Conservation (phyloP, 352 stramenopile genomes). For the Phytophthora europaea region DNA sequence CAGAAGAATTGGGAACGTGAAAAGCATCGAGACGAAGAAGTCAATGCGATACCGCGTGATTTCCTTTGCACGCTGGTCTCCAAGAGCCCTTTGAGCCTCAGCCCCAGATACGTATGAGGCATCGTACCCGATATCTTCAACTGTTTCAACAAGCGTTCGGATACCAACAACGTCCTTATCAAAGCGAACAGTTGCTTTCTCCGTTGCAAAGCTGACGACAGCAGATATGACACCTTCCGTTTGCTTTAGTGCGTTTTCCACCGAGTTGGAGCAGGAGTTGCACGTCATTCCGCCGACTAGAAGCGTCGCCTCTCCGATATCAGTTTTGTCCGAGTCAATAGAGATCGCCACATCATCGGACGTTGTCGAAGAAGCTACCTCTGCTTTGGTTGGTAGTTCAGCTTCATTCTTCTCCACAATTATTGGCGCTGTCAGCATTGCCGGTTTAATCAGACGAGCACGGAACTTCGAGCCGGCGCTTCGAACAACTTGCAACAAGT, state of each 20-base stretch:
- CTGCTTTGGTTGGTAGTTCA: constrained; percentile 9
- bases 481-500: constrained; percentile 66
- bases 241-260: constrained; percentile 88
- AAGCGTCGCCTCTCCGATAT: constrained; percentile 74
- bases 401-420: constrained; percentile 4
- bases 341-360: constrained; percentile 48
- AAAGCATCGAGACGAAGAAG: constrained; percentile 90
- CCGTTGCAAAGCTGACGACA: constrained; percentile 89
- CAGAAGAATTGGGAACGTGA: constrained; percentile 95
- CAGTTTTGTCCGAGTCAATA: constrained; percentile 58
- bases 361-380: constrained; percentile 16
- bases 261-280: constrained; percentile 92
- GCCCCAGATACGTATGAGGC: constrained; percentile 72
- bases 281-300: constrained; percentile 93
- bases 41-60: constrained; percentile 84
- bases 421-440: background rate
- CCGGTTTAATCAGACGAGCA: constrained; percentile 30
- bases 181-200: constrained; percentile 85
- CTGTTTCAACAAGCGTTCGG: constrained; percentile 86
- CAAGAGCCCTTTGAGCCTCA: constrained; percentile 84
- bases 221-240: constrained; percentile 80
- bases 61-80: constrained; percentile 83
- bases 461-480: constrained; percentile 38
- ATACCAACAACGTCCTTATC: constrained; percentile 82
- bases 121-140: constrained; percentile 93